phyloP scores from a whole-genome alignment of 805 yeast genomes.

The Saccharomycopsis amapae region DNA sequence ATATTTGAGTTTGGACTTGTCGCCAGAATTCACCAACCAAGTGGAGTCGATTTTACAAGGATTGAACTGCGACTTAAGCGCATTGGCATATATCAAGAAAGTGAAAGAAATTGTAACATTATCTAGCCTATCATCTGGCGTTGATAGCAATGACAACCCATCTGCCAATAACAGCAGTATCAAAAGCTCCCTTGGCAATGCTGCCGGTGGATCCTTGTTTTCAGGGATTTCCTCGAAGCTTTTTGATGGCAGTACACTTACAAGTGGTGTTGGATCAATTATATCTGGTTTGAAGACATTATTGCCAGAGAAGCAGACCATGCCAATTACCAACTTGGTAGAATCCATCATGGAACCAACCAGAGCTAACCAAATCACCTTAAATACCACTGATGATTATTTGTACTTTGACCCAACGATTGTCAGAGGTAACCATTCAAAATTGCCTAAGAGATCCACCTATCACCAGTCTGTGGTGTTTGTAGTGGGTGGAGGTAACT shows the following conservation, averaged over 20 bases:
- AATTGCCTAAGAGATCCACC: constrained; percentile 77
- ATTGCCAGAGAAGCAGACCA: constrained; percentile 78
- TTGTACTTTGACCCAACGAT: constrained; percentile 81
- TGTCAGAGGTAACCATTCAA: constrained; percentile 82
- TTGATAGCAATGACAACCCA: constrained; percentile 30
- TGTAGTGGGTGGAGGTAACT: constrained; percentile 96
- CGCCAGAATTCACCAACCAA: constrained; percentile 44
- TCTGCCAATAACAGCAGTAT: constrained; percentile 27
- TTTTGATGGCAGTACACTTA: constrained; percentile 65
- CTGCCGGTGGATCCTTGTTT: constrained; percentile 36
- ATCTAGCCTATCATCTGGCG: constrained; percentile 30
- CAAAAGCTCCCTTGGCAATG: constrained; percentile 26
- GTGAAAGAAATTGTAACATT: constrained; percentile 70
- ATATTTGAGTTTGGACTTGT: constrained; percentile 45
- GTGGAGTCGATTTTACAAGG: constrained; percentile 56
- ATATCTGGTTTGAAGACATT: constrained; percentile 83
- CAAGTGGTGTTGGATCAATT: constrained; percentile 85
- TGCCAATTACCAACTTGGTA: constrained; percentile 85
- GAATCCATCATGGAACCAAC: constrained; percentile 87
- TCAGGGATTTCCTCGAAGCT: constrained; percentile 69
- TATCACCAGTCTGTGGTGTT: constrained; percentile 82
- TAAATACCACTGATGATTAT: constrained; percentile 79
- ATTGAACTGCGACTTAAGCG: constrained; percentile 52
- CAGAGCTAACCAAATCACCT: constrained; percentile 52
- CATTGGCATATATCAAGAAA: constrained; percentile 69